Evolutionary conservation across 2,329 filamentous ascomycete genomes (phyloP).

Genomic region (Mycosphaerelloides madeirae): DNA sequence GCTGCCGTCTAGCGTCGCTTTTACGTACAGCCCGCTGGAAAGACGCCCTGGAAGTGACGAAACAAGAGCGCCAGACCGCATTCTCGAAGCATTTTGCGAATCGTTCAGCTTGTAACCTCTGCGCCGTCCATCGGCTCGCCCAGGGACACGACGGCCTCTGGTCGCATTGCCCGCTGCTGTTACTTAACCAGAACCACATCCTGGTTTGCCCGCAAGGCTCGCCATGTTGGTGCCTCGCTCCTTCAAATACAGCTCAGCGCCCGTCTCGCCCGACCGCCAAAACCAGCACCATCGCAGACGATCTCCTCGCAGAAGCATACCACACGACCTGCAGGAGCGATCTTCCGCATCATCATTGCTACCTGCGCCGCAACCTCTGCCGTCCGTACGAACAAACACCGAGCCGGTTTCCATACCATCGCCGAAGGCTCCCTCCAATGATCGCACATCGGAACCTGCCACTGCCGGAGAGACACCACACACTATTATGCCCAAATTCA

Average conservation of each 20-base stretch:
- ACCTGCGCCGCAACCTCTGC: constrained; percentile 5
- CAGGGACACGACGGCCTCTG: neutral
- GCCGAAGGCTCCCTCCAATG: constrained; percentile 28
- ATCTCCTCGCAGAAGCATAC: constrained; percentile 6
- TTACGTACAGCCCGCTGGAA: constrained; percentile 1
- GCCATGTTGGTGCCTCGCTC: constrained; percentile 45
- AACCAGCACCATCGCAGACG: constrained; percentile 17
- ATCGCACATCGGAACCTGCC: constrained; percentile 4
- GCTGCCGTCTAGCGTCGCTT: neutral
- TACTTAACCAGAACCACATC: constrained; percentile 14
- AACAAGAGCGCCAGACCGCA: constrained; percentile 4
- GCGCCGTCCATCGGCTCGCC: neutral
- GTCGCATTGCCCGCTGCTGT: constrained; percentile 1
- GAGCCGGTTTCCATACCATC: constrained; percentile 41
- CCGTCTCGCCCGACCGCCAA: constrained; percentile 16
- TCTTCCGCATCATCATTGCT: constrained; percentile 17
- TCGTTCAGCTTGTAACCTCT: constrained; percentile 5
- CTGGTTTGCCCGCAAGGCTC: constrained; percentile 3
- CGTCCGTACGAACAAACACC: constrained; percentile 32
- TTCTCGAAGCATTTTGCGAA: neutral
- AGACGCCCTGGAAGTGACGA: neutral
- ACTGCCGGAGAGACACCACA: constrained; percentile 29
- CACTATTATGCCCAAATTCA: constrained; percentile 21
- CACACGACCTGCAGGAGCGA: constrained; percentile 6
- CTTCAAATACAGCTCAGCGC: constrained; percentile 39